phyloP scores from a whole-genome alignment of 2,329 filamentous ascomycete genomes.

The Fusarium pilosicola region DNA sequence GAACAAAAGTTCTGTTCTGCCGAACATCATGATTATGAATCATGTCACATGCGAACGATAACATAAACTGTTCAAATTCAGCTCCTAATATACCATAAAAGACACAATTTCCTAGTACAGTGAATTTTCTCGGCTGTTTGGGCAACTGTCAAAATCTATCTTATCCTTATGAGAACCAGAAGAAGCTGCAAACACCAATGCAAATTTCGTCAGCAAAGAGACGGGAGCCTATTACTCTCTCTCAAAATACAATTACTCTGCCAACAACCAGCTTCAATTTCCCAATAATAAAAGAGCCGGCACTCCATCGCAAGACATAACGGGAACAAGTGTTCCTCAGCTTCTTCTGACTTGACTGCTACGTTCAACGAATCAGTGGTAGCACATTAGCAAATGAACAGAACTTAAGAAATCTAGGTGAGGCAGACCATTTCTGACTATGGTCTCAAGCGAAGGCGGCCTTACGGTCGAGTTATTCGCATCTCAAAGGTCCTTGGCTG shows the following conservation, averaged over 20 bases:
- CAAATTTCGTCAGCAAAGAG: not conserved
- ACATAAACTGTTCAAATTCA: not conserved
- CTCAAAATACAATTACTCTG: not conserved
- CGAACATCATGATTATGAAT: not conserved
- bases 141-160: not conserved
- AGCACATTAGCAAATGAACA: not conserved
- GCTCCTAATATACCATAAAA: not conserved
- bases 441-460: not conserved
- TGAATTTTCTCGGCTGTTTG: not conserved
- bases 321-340: not conserved
- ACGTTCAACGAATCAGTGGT: not conserved
- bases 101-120: not conserved
- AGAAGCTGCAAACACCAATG: not conserved
- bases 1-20: not conserved
- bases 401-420: not conserved
- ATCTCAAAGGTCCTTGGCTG: not conserved
- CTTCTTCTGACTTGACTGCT: not conserved
- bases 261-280: not conserved
- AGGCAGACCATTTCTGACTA: not conserved
- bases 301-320: not conserved
- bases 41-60: not conserved
- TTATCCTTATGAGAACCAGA: not conserved
- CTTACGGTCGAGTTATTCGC: too few relatives aligned
- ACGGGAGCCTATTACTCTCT: not conserved
- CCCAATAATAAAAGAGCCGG: not conserved